Evolutionary conservation across 805 yeast species (phyloP).

Genomic region (Kodamaea kaohsiungensis): DNA sequence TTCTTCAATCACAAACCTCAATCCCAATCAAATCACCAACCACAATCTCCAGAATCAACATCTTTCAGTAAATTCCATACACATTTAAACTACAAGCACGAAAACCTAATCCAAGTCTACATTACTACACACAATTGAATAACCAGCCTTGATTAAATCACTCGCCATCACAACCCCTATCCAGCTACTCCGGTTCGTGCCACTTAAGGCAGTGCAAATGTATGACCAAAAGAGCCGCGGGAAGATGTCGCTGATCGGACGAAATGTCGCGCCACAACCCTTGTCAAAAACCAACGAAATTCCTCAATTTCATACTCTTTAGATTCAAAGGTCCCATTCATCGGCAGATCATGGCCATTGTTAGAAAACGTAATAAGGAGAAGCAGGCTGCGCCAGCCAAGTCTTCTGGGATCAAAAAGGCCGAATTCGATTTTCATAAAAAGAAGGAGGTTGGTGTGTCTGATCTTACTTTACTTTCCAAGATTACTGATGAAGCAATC

Average conservation of each 20-base stretch:
- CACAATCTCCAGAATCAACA: no score
- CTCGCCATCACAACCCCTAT: not conserved
- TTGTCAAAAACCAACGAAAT: not conserved
- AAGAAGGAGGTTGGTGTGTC: constrained; percentile 98
- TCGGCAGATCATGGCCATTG: constrained; percentile 59
- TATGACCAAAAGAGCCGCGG: not conserved
- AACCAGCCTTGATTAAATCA: no score
- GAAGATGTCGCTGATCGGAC: not conserved
- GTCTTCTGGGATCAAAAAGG: constrained; percentile 70
- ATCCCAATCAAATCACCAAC: no score
- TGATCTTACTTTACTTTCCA: constrained; percentile 85
- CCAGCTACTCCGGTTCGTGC: not conserved
- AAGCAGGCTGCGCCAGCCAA: constrained; percentile 59
- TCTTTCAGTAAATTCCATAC: no score
- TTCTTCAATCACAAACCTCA: no score
- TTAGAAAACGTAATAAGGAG: constrained; percentile 62
- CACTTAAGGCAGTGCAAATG: not conserved
- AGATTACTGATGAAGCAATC: constrained; percentile 88
- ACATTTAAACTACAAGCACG: not conserved
- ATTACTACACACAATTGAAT: no score
- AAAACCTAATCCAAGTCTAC: not conserved
- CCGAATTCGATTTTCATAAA: constrained; percentile 82
- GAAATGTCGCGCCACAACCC: not conserved
- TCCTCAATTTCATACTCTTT: not conserved
- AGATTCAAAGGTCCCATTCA: not conserved